Evolutionary conservation across 371 early-diverging fungal genomes (phyloP).

Genomic region (Saksenaea oblongispora): DNA sequence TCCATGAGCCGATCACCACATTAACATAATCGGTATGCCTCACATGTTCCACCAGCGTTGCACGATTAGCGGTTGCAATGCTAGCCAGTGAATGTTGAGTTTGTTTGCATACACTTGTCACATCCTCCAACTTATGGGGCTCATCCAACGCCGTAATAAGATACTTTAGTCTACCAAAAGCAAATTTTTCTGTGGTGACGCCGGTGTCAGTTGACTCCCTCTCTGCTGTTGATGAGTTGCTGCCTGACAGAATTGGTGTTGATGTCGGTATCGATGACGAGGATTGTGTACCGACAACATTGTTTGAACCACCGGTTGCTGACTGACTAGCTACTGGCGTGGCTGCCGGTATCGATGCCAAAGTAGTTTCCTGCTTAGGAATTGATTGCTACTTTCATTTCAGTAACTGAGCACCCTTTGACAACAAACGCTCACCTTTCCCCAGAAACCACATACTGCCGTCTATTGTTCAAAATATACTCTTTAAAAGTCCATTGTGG

Average conservation of each 20-base stretch:
- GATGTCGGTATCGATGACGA: neutral
- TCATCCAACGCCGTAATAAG: neutral
- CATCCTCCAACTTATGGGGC: constrained; percentile 54
- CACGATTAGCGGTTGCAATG: neutral
- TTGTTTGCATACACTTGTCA: constrained; percentile 4
- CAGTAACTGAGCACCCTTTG: neutral
- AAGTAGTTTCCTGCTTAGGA: neutral
- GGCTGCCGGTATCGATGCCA: neutral
- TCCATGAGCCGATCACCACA: neutral
- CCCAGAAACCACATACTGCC: neutral
- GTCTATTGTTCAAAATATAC: neutral
- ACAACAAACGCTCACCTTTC: neutral
- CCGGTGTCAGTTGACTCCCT: no score
- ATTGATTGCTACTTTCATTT: neutral
- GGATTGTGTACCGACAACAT: no score
- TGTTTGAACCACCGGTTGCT: neutral
- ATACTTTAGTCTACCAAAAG: neutral
- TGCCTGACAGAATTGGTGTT: neutral
- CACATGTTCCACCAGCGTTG: neutral
- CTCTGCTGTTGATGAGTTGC: neutral
- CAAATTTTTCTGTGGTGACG: no score
- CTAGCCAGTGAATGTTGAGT: neutral
- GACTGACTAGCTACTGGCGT: no score
- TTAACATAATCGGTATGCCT: neutral
- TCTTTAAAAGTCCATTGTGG: neutral